Percentiles rank a stretch among this genome's conserved stretches.
phyloP scores from a whole-genome alignment of 2,329 filamentous ascomycete genomes.

The Fusarium solani-melongenae region DNA sequence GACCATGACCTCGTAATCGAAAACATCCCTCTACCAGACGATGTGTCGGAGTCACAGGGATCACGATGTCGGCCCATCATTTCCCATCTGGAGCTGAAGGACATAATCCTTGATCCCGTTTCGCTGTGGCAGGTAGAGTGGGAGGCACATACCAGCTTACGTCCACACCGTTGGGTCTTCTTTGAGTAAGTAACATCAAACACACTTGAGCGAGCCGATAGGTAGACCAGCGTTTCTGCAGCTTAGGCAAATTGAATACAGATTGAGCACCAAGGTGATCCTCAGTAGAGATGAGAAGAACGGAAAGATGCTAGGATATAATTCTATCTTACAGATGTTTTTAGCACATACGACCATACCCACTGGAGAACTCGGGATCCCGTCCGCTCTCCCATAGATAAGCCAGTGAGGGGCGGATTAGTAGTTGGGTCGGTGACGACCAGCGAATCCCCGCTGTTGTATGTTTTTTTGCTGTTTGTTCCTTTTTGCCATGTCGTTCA shows the following conservation, averaged over 20 bases:
- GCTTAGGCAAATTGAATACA: not conserved
- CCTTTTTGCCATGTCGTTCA: not conserved
- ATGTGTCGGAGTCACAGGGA: not conserved
- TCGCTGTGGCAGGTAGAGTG: not conserved
- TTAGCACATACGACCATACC: not conserved
- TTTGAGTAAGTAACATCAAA: not conserved
- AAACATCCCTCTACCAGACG: not conserved
- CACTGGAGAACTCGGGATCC: not conserved
- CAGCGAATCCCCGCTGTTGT: not conserved
- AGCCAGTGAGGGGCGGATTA: not conserved
- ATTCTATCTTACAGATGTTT: rapidly evolving
- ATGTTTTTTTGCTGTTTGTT: not conserved
- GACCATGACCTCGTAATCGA: not conserved
- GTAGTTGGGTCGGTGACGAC: not conserved
- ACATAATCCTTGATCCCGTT: not conserved
- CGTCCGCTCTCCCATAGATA: not conserved
- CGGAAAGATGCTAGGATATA: not conserved
- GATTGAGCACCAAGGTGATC: not conserved
- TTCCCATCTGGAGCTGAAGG: not conserved
- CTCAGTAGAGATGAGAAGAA: not conserved
- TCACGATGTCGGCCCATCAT: not conserved
- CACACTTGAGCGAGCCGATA: not conserved
- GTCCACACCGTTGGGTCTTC: not conserved
- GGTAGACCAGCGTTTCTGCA: not conserved
- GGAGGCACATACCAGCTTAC: not conserved